These are phyloP conservation scores for Penicillium sp. DNA, from an alignment of 2,329 filamentous ascomycete species.

Conservation along the genomic window DNA sequence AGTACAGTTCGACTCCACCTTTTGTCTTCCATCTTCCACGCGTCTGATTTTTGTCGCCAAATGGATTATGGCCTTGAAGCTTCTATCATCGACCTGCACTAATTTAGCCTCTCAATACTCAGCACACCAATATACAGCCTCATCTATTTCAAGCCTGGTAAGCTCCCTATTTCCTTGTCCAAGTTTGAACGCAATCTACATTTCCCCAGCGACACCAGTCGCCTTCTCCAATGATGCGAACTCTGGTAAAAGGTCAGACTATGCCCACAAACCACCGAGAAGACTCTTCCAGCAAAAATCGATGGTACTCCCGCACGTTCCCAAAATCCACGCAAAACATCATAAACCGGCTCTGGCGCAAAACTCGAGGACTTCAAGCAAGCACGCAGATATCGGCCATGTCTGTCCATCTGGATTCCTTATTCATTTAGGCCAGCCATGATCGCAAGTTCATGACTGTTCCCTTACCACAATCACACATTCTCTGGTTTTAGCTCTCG, in stretches of 20 bases:
- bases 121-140: not conserved
- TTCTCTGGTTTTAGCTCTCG: not conserved
- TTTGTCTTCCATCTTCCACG: not conserved
- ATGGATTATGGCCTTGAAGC: not conserved
- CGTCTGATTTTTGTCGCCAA: not conserved
- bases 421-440: not conserved
- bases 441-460: not conserved
- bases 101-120: not conserved
- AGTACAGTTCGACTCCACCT: not conserved
- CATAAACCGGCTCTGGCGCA: not conserved
- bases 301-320: conserved; percentile 25
- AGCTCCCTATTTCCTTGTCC: not conserved
- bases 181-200: not conserved
- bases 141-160: conserved; percentile 1
- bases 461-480: not conserved
- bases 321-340: not conserved
- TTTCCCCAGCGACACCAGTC: not conserved
- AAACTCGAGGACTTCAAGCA: not conserved
- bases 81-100: not conserved
- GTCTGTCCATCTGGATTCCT: not conserved
- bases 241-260: conserved; percentile 50
- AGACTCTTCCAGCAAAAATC: conserved; percentile 8
- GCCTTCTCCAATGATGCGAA: conserved; percentile 44
- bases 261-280: conserved; percentile 15
- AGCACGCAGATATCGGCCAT: not conserved